Evolutionary conservation across 768 basidiomycete genomes (phyloP), one percentile per base, ranked within the genome.

Genomic region (Paxillus rubicundulus): DNA sequence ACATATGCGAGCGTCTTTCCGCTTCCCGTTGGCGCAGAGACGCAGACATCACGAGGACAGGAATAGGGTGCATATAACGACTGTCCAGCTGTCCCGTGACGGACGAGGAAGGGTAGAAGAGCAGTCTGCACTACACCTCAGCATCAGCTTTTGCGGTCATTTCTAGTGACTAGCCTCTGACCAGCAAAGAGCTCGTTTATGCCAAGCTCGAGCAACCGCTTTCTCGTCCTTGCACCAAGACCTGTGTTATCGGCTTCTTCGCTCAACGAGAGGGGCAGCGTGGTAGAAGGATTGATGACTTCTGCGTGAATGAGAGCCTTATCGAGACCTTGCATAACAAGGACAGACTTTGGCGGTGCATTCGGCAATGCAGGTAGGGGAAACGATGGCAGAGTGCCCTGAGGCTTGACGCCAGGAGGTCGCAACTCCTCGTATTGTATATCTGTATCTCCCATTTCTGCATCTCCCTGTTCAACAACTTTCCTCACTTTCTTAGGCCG

Each of bases 1-100:
- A 86, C 90, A 71, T 99, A 99, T n/a, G 92, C 90, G 27, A 99
- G 77, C 0, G 96, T 99, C 70, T 99, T 99, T 0, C 97, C 97
- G 60, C 94, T 97, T 20, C 97, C 97, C 0, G 97, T 99, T 0
- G 97, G 97, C 1, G 97, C 97, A 8, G 93, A 97, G 12, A 96
- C 89, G 59, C 94, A 95, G 12, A 94, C 79, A 70, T 99, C 97
- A 24, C 78, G 78, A 24, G 85, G 85, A 33, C 82, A 77, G 51
- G 79, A 65, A 59, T 81, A 85, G 0, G 90, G 85, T 39, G 77
- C 72, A 61, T 92, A 91, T 9, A 93, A 68, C 1, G 74, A 67
- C 45, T 73, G 66, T 37, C 77, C 67, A 4, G 67, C 58, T 9
- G 65, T 58, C 16, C 75, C 64, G 44, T 72, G 46, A 14, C 78